phyloP scores from a whole-genome alignment of 2,329 filamentous ascomycete species.

The Alternaria sp. region DNA sequence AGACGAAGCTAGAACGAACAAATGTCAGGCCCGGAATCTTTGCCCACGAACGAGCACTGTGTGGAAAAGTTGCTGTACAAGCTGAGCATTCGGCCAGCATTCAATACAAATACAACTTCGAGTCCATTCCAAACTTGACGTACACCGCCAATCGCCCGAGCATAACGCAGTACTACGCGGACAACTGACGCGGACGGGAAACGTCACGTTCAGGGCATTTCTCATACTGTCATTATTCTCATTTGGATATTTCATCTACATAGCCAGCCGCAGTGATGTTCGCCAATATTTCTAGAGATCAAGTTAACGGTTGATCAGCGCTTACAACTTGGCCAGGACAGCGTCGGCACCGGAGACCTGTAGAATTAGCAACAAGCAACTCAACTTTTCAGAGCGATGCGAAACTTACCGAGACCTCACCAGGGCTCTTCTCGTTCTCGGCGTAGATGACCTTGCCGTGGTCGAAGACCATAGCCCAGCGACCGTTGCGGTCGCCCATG shows the following conservation, averaged over 20 bases:
- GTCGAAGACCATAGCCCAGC: slow-evolving; percentile 80
- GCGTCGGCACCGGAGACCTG: slow-evolving; percentile 57
- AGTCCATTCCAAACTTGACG: neutral
- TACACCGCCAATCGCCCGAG: neutral
- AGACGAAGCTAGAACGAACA: slow-evolving; percentile 2
- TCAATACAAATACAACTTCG: slow-evolving; percentile 14
- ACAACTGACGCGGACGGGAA: neutral
- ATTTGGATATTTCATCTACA: neutral
- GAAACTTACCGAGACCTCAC: slow-evolving; percentile 53
- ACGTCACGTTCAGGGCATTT: neutral
- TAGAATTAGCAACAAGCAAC: slow-evolving; percentile 21
- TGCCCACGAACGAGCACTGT: slow-evolving; percentile 1
- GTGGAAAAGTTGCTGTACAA: slow-evolving; percentile 7
- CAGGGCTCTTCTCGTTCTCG: slow-evolving; percentile 68
- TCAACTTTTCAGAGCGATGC: neutral
- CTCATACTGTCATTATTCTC: slow-evolving; percentile 1
- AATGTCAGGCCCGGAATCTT: neutral
- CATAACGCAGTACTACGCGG: neutral
- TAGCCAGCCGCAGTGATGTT: neutral
- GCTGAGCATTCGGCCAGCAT: slow-evolving; percentile 20
- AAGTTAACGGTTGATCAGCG: neutral
- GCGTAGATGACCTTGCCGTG: slow-evolving; percentile 83
- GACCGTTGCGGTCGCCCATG: slow-evolving; percentile 72
- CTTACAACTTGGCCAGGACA: slow-evolving; percentile 56
- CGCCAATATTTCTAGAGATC: neutral